Evolutionary conservation across 2,329 filamentous ascomycete species (phyloP).

Genomic region (Aspergillus texensis): DNA sequence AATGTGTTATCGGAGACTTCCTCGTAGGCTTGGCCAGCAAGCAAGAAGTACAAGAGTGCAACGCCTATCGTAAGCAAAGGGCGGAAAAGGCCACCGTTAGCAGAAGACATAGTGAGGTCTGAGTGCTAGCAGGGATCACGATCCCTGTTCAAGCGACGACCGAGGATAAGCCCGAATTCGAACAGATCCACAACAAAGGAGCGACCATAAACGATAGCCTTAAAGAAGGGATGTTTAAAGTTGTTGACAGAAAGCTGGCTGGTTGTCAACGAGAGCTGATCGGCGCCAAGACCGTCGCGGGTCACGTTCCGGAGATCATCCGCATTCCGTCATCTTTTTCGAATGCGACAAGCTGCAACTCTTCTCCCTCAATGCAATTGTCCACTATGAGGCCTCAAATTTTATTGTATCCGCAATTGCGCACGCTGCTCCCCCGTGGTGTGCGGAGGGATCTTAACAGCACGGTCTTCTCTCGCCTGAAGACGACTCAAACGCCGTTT

Average conservation of each 20-base stretch:
- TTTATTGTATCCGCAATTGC: conserved; percentile 35
- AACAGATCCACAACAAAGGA: neutral
- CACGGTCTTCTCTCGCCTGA: conserved; percentile 30
- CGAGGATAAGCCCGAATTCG: neutral
- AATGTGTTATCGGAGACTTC: conserved; percentile 75
- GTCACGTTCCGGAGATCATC: conserved; percentile 15
- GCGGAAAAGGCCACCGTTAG: conserved; percentile 31
- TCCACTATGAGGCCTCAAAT: conserved; percentile 29
- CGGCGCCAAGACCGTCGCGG: conserved; percentile 8
- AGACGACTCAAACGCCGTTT: conserved; percentile 30
- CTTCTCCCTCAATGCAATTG: neutral
- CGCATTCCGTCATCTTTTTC: conserved; percentile 9
- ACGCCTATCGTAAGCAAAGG: conserved; percentile 31
- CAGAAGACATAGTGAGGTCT: conserved; percentile 27
- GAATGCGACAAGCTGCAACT: neutral
- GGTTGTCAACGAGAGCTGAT: neutral
- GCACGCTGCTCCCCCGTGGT: conserved; percentile 28
- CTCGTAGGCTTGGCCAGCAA: conserved; percentile 52
- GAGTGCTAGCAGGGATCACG: neutral
- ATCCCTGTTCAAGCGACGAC: neutral
- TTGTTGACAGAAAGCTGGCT: conserved; percentile 5
- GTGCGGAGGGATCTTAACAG: conserved; percentile 30
- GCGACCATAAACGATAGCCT: neutral
- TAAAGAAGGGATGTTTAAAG: neutral
- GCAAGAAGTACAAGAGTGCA: conserved; percentile 26